phyloP scores from a whole-genome alignment of 2,329 filamentous ascomycete species.

The Fusarium sp. region DNA sequence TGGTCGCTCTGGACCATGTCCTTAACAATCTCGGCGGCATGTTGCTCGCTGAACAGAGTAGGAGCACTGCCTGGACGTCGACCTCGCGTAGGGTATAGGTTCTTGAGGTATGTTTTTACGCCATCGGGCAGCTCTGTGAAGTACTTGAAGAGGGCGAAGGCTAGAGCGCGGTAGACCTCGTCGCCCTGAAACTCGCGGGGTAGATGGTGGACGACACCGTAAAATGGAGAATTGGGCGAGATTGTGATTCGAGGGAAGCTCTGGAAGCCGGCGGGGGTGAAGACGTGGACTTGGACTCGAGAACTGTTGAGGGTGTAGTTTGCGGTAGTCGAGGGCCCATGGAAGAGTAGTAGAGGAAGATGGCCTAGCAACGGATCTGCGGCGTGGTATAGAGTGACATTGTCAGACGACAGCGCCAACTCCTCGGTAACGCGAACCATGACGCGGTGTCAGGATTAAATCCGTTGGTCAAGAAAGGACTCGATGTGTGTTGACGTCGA shows the following conservation, averaged over 20 bases:
- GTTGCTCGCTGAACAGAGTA: slow-evolving; percentile 85
- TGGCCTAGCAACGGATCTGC: slow-evolving; percentile 85
- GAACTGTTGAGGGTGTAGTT: slow-evolving; percentile 90
- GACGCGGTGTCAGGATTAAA: slow-evolving; percentile 50
- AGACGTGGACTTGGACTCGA: slow-evolving; percentile 92
- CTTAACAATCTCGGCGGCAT: slow-evolving; percentile 89
- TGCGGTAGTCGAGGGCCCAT: slow-evolving; percentile 88
- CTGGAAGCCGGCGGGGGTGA: slow-evolving; percentile 87
- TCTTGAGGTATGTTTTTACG: slow-evolving; percentile 76
- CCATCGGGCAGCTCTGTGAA: slow-evolving; percentile 84
- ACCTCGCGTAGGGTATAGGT: slow-evolving; percentile 63
- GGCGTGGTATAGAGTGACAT: slow-evolving; percentile 88
- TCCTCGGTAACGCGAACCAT: slow-evolving; percentile 88
- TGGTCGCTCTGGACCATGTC: slow-evolving; percentile 86
- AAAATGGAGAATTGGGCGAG: slow-evolving; percentile 90
- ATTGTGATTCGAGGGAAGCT: slow-evolving; percentile 92
- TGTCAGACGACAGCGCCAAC: slow-evolving; percentile 80
- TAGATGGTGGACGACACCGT: slow-evolving; percentile 87
- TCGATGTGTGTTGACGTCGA: slow-evolving; percentile 27
- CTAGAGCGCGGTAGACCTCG: slow-evolving; percentile 88
- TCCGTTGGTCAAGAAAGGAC: slow-evolving; percentile 27
- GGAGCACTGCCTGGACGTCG: slow-evolving; percentile 71
- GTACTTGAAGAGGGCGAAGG: slow-evolving; percentile 94
- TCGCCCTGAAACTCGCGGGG: slow-evolving; percentile 96
- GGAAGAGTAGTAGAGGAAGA: slow-evolving; percentile 87